A percentile compares a stretch with the other conserved stretches of the same genome.
Evolutionary conservation across 129 eudicot species (phyloP).

Genomic region (Lactuca sativa): DNA sequence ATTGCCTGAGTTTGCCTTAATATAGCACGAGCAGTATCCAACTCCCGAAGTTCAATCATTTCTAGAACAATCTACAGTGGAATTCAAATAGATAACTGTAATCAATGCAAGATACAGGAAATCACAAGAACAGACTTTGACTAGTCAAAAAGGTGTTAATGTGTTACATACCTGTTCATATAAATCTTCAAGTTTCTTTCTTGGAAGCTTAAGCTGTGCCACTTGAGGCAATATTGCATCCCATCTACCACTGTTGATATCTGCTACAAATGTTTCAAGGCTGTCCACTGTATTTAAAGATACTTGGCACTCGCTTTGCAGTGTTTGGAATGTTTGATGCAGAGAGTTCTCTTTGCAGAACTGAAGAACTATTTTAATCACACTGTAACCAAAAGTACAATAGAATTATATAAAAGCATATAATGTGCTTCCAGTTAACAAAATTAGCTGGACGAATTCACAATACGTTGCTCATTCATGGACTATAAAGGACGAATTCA

Average conservation of each 20-base stretch:
- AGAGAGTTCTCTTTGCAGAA: slow-evolving; percentile 98
- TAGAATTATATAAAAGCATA: background rate
- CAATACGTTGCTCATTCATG: background rate
- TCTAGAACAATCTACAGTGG: slow-evolving; percentile 80
- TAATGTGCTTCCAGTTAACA: background rate
- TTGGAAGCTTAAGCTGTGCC: slow-evolving; percentile 92
- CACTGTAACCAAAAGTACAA: slow-evolving; percentile 56
- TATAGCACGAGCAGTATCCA: slow-evolving; percentile 98
- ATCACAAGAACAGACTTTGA: background rate
- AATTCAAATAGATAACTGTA: slow-evolving; percentile 1
- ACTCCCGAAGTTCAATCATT: slow-evolving; percentile 98
- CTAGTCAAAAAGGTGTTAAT: background rate
- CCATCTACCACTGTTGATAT: slow-evolving; percentile 97
- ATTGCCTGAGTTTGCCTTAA: slow-evolving; percentile 97
- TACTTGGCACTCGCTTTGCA: slow-evolving; percentile 96
- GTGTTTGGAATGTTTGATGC: slow-evolving; percentile 89
- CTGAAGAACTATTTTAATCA: slow-evolving; percentile 93
- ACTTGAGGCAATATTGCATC: slow-evolving; percentile 96
- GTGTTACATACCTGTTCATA: slow-evolving; percentile 74
- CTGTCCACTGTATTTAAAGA: slow-evolving; percentile 97
- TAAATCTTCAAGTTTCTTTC: slow-evolving; percentile 87
- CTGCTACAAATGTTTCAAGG: slow-evolving; percentile 94
- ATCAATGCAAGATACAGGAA: slow-evolving; percentile 13
- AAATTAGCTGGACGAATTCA: background rate
- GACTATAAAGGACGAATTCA: background rate